phyloP scores from a whole-genome alignment of 164 flowering plant genomes.

The Euptelea pleiosperma region DNA sequence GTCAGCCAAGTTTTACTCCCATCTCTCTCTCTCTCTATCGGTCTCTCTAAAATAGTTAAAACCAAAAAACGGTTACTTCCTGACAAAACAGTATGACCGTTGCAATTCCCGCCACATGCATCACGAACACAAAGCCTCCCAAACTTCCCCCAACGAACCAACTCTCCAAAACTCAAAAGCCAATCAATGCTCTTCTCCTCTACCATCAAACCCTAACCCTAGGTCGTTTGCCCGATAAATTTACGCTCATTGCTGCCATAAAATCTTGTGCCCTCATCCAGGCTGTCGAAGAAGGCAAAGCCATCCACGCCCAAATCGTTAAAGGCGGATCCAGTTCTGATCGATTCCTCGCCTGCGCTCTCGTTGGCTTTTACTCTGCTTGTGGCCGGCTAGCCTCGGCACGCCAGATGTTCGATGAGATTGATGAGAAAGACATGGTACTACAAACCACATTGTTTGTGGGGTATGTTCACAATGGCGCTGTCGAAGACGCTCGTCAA shows the following conservation, averaged over 20 bases:
- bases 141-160: background rate
- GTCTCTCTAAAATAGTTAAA: background rate
- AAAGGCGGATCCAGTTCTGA: constrained; percentile 2
- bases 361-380: constrained; percentile 11
- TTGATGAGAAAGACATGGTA: constrained; percentile 11
- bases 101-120: background rate
- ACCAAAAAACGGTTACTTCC: background rate
- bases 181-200: constrained; percentile 2
- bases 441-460: constrained; percentile 11
- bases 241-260: background rate
- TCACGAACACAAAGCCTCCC: background rate
- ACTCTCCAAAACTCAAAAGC: background rate
- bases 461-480: constrained; percentile 11
- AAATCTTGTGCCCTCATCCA: constrained; percentile 12
- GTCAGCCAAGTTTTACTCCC: too few species aligned
- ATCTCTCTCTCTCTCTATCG: too few species aligned
- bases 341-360: constrained; percentile 9
- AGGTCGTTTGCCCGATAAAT: constrained; percentile 4
- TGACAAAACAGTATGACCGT: background rate
- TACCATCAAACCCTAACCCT: constrained; percentile 5
- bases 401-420: constrained; percentile 10
- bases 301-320: constrained; percentile 16
- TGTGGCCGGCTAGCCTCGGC: constrained; percentile 1
- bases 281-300: constrained; percentile 6
- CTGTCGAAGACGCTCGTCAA: background rate